Evolutionary conservation across 352 stramenopile species (phyloP).

Genomic region (Phytophthora tentaculata): DNA sequence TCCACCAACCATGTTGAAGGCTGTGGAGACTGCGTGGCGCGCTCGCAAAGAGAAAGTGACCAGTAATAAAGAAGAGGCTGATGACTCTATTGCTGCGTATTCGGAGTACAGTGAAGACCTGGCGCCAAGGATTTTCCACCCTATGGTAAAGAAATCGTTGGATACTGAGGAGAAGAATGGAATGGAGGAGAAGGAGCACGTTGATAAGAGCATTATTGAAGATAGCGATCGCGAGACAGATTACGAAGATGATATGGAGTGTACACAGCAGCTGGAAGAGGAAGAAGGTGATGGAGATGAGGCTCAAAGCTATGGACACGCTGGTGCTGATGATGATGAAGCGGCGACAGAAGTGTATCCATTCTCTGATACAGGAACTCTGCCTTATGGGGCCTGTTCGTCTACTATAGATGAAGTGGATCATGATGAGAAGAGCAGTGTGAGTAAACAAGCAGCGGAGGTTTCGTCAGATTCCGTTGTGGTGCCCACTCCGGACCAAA

Average conservation of each 20-base stretch:
- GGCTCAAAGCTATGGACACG: slow-evolving; percentile 17
- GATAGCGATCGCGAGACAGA: slow-evolving; percentile 31
- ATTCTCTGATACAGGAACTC: slow-evolving; percentile 32
- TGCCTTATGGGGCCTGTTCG: slow-evolving; percentile 24
- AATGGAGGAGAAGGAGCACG: neutral
- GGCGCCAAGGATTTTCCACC: slow-evolving; percentile 26
- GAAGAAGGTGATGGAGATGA: slow-evolving; percentile 25
- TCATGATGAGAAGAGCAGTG: slow-evolving; percentile 9
- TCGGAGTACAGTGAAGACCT: slow-evolving; percentile 46
- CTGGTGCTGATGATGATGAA: slow-evolving; percentile 15
- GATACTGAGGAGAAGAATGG: slow-evolving; percentile 9
- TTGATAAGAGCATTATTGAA: slow-evolving; percentile 24
- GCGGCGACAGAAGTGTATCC: slow-evolving; percentile 28
- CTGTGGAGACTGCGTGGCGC: slow-evolving; percentile 32
- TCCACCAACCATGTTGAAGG: slow-evolving; percentile 29
- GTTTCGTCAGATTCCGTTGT: neutral
- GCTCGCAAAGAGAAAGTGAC: slow-evolving; percentile 26
- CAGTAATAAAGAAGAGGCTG: slow-evolving; percentile 2
- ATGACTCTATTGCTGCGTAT: slow-evolving; percentile 12
- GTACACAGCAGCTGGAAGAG: slow-evolving; percentile 61
- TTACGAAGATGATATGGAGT: slow-evolving; percentile 38
- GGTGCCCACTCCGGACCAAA: slow-evolving; percentile 6
- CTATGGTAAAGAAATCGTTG: slow-evolving; percentile 1
- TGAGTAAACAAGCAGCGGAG: neutral
- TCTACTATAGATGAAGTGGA: slow-evolving; percentile 15